phyloP scores from a whole-genome alignment of 768 basidiomycete genomes.

The Suillus decipiens region DNA sequence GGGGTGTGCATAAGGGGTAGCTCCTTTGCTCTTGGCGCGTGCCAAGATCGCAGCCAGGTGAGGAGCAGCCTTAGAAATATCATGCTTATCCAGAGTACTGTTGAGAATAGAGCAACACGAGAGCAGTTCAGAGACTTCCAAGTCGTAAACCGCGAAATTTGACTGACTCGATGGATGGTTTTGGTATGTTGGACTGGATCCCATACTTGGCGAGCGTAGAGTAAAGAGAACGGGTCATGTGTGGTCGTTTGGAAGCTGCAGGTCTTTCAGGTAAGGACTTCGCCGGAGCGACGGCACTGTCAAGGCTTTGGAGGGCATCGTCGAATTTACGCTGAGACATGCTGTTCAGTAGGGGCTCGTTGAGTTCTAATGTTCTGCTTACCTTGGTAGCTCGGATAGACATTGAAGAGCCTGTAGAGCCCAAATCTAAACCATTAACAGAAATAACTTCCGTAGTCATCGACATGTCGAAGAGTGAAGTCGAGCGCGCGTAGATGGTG shows the following conservation, averaged over 20 bases:
- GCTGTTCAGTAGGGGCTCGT: neutral
- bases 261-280: constrained; percentile 33
- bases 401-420: constrained; percentile 15
- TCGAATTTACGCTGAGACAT: constrained; percentile 72
- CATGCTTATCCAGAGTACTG: constrained; percentile 18
- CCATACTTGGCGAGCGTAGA: constrained; percentile 81
- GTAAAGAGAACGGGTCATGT: constrained; percentile 63
- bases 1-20: constrained; percentile 47
- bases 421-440: constrained; percentile 18
- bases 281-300: constrained; percentile 55
- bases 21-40: constrained; percentile 46
- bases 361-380: neutral
- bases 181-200: constrained; percentile 52
- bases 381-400: constrained; percentile 48
- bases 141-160: constrained; percentile 16
- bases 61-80: constrained; percentile 60
- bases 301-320: constrained; percentile 74
- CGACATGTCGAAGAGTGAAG: neutral
- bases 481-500: neutral
- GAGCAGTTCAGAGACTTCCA: constrained; percentile 5
- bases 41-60: constrained; percentile 70
- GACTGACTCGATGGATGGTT: constrained; percentile 30
- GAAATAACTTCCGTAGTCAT: neutral
- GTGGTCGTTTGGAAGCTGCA: constrained; percentile 53
- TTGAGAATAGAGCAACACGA: constrained; percentile 15